Base-by-base conservation (phyloP, 106 monocot species). In the Allium cepa region DNA sequence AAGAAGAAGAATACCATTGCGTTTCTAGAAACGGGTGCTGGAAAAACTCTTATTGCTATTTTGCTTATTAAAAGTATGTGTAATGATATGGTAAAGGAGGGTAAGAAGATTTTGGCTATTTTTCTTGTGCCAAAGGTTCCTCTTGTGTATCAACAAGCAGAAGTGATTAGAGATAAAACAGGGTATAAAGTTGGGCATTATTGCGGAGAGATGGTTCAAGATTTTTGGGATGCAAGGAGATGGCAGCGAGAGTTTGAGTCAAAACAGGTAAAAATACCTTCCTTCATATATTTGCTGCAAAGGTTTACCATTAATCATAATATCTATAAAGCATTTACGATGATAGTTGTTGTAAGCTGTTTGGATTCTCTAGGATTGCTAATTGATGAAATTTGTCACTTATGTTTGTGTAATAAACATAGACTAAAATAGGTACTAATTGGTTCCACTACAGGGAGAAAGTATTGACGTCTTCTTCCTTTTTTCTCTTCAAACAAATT, bases 141-240 rank as follows among this genome's bases (percentile, higher is more conserved):
- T 45, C 90, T 99, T 64, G 99, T 99, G 46, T 99, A 99, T 73
- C 99, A 99, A 93, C 99, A 99, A 99, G 92, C 99, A 0, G 99
- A 99, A 26, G 99, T 99, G 66, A 99, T 99, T 67, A 81, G 87
- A 9, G 87, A 99, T 72, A 85, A 80, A 60, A 99, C 99, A 57
- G 85, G 87, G 0, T 93, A 74, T 67, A 78, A 56, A n/a, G 99
- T 99, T 17, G 99, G 99, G 11, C 99, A 99, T 76, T 99, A 93
- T 57, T 99, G 99, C 71, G 99, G 99, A 8, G 99, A 99, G 79
- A 99, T 93, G 90, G 99, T 92, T 17, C 99, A 99, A 70, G 93
- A 99, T 75, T 99, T 99, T 65, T 99, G 99, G 99, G 99, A 99
- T 85, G 65, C 79, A 46, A 69, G 93, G 46, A 87, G 87, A 62